Evolutionary conservation across 1,139 yeast genomes (phyloP), one percentile per base, ranked within the genome.

Genomic region (Hanseniaspora uvarum): DNA sequence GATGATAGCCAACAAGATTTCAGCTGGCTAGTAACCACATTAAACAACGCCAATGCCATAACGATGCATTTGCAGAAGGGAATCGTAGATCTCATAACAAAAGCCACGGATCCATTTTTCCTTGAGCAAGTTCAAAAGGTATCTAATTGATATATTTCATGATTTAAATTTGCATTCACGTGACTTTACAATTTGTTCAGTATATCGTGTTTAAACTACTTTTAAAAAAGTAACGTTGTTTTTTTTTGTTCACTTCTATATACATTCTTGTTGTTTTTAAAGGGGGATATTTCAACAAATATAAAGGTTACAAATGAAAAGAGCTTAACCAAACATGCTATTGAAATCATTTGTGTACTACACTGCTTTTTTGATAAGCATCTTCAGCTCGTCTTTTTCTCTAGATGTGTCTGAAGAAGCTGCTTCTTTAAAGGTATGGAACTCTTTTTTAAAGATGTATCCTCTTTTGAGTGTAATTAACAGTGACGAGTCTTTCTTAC

Each of bases 401-500:
- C 3, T 38, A 8, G 43, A 38, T 23, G 28, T 23, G 14, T 4
- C 43, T 23, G 11, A 14, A 14, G 30, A 34, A 10, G 24, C 21
- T 10, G 47, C 41, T 18, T 34, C 41, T 26, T 18, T 49, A 5
- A 50, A 50, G 21, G 28, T 50, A 21, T 50, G 53, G 53, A 50
- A 43, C 26, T 43, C 53, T n/a, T 50, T 19, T 26, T 43, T 50
- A 12, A 50, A 50, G 18, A 28, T 43, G 14, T 30, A 24, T 30
- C 53, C 53, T 8, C 5, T 50, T 2, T 28, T 50, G 21, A 18
- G 46, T 28, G 14, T 40, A n/a, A 18, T 19, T 18, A 50, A 43
- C 19, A 21, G 28, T 12, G 24, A 26, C n/a, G 34, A 26, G 23
- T 28, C 37, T 19, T 43, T 31, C 16, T 2, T 41, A 3, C 37